These are phyloP conservation scores for Arachnomyces sp. DNA, from an alignment of 2,329 filamentous ascomycete genomes.

Conservation along the genomic window DNA sequence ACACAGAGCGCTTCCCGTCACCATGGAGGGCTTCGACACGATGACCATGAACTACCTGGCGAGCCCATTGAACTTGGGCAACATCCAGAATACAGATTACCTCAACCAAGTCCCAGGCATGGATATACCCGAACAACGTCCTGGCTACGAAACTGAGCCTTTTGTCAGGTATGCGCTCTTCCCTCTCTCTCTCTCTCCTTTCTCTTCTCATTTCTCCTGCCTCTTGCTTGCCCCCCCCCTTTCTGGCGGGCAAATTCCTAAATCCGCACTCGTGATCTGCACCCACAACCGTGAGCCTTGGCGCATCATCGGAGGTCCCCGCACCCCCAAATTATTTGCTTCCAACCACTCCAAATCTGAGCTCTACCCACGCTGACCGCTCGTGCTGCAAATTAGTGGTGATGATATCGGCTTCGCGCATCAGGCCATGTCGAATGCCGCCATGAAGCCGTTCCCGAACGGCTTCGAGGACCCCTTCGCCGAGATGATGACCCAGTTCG, in stretches of 20 bases:
- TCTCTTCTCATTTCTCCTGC: not conserved
- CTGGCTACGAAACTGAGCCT: slow-evolving; percentile 52
- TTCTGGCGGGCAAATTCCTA: no score
- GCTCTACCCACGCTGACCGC: slow-evolving; percentile 8
- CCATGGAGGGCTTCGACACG: slow-evolving; percentile 52
- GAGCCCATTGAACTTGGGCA: slow-evolving; percentile 48
- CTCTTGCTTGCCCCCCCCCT: no score
- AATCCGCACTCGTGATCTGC: not conserved
- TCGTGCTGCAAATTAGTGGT: slow-evolving; percentile 39
- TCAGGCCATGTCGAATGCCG: slow-evolving; percentile 29
- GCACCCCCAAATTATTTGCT: slow-evolving; percentile 5
- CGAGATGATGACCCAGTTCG: slow-evolving; percentile 39
- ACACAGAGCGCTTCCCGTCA: slow-evolving; percentile 9
- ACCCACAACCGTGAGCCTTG: slow-evolving; percentile 4
- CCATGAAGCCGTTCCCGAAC: slow-evolving; percentile 43
- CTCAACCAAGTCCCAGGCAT: slow-evolving; percentile 43
- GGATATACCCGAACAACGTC: slow-evolving; percentile 50
- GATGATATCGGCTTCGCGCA: slow-evolving; percentile 45
- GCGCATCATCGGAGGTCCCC: no score
- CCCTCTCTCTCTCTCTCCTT: slow-evolving; percentile 14
- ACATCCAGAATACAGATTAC: slow-evolving; percentile 41
- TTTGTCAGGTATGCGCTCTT: slow-evolving; percentile 46
- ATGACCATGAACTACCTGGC: slow-evolving; percentile 56
- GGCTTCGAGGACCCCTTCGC: slow-evolving; percentile 44
- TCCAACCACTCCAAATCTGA: slow-evolving; percentile 15